Evolutionary conservation across 768 basidiomycete species (phyloP), one percentile per base, ranked within the genome.

Genomic region (Hericium rajendrae): DNA sequence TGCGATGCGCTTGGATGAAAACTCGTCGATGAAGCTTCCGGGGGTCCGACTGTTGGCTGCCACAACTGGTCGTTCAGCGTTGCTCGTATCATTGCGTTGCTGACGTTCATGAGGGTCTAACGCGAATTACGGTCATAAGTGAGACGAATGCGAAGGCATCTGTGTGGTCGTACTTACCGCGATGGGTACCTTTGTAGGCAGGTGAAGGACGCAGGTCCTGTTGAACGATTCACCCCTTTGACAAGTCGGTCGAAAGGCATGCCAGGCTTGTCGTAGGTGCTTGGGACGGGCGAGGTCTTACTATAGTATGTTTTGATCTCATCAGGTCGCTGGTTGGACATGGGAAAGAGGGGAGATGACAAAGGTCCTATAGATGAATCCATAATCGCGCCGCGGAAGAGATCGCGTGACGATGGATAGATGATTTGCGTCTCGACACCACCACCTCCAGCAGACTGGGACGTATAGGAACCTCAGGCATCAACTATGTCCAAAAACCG

Each of bases 61-160:
- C 81, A 82, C 8, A 82, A 66, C 56, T 82, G 81, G 0, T 57
- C n/a, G 54, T 82, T 81, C 26, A 83, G 66, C 2, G 76, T 77
- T 0, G 68, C 55, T 0, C 24, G 51, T 24, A 80, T 74, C 75
- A 81, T 74, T 0, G 58, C 43, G 60, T 82, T 82, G 57, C 73
- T 79, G 54, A 75, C 72, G 55, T 73, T 72, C 57, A 79, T 37
- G 10, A 82, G 68, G 2, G 68, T 75, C 81, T 83, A 41, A 11
- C 8, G 3, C 2, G 10, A 2, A 18, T 6, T 46, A 15, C 18
- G 6, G 43, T 1, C 18, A 6, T 46, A 10, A n/a, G 13, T n/a
- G n/a, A 18, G 43, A 46, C 16, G 20, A 46, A 20, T 3, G n/a
- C n/a, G 43, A 20, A 37, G 18, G 15, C 12, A 24, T 37, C 24